Conservation (phyloP, 1,284 basidiomycete species). For the Vanrija sp. region DNA sequence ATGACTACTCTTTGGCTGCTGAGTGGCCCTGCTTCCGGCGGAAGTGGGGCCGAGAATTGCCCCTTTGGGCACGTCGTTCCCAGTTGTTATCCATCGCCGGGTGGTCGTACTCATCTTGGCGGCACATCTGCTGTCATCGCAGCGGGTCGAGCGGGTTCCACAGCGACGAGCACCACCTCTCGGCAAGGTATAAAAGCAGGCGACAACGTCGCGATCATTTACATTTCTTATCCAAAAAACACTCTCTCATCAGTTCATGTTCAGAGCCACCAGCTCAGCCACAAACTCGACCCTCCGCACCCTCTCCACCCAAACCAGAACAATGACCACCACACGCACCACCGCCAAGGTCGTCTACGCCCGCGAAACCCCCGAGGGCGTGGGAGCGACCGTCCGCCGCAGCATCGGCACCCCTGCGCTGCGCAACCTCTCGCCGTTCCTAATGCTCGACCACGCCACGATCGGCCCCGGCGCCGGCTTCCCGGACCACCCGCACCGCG, state of each 20-base stretch:
- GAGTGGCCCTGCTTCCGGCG: too few species aligned
- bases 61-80: too few species aligned
- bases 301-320: neutral
- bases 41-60: too few species aligned
- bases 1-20: neutral
- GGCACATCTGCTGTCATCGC: too few species aligned
- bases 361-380: conserved; percentile 81
- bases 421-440: conserved; percentile 80
- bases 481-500: conserved; percentile 78
- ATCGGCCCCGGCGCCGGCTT: conserved; percentile 54
- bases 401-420: conserved; percentile 75
- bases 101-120: neutral
- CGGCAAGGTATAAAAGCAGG: too few species aligned
- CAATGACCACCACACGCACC: conserved; percentile 20
- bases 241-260: neutral
- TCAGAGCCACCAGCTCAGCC: neutral
- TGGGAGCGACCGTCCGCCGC: conserved; percentile 78
- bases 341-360: conserved; percentile 72
- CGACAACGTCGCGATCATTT: too few species aligned
- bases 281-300: conserved; percentile 4
- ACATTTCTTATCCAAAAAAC: too few species aligned
- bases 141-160: too few species aligned
- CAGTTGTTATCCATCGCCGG: neutral
- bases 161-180: too few species aligned
- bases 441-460: conserved; percentile 59